Evolutionary conservation across 73 alveolate species (phyloP), one percentile per base, ranked within the genome.

Genomic region (Blepharisma stoltei): DNA sequence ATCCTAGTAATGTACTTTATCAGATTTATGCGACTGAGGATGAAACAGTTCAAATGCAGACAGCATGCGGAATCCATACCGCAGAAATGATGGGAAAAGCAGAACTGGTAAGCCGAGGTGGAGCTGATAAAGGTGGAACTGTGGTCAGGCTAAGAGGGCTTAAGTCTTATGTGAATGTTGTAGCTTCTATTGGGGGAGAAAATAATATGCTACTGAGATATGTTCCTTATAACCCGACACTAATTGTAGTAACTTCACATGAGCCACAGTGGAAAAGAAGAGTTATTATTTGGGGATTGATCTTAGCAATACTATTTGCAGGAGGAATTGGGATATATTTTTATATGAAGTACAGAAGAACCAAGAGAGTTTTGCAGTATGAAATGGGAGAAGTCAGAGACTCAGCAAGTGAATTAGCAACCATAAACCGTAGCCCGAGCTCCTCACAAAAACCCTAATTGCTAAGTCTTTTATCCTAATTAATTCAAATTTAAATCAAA

Each of bases 161-260:
- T 9, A 60, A 5, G 5, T n/a, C 46, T 8, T 60, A 14, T 25
- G 23, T 60, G 18, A 60, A 60, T 60, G 5, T 60, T 5, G 2
- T 60, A 14, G 73, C 73, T 1, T 14, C 23, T 2, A 9, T 60
- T 14, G 18, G 18, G 2, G 23, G 23, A 60, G 14, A n/a, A 18
- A 18, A 11, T 18, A 60, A n/a, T 9, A 60, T n/a, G n/a, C 48
- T 38, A 2, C 14, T 60, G 18, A 60, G 23, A 25, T 8, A 25
- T 14, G 46, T 60, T 60, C 46, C 23, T 60, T 60, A 60, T 60
- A 38, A 60, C 5, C 73, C 73, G 3, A 60, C 73, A 2, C 46
- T 14, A 60, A 38, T 60, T 14, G 2, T 18, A 50, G 21, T 50
- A 11, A 14, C 65, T 11, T 14, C n/a, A 50, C n/a, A 50, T 18